These are phyloP conservation scores for Camellia lanceoleosa DNA, from an alignment of 148 eudicot genomes.

Conservation along the genomic window DNA sequence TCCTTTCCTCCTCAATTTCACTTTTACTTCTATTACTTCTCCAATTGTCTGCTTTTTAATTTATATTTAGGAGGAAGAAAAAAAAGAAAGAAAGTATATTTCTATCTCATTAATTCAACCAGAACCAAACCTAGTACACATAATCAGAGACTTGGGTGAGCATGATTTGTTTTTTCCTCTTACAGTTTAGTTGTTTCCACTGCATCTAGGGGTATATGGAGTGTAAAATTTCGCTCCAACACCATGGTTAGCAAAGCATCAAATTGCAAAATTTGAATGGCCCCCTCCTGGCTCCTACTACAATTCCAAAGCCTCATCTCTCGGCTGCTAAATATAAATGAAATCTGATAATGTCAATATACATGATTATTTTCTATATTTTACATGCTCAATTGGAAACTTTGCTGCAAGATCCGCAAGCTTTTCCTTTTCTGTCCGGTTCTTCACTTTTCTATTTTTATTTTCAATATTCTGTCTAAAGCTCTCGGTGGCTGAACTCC, in stretches of 20 bases:
- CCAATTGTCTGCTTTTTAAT: not conserved
- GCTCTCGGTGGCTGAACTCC: not conserved
- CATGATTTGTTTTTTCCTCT: constrained; percentile 1
- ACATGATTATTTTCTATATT: not conserved
- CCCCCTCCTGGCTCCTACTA: not conserved
- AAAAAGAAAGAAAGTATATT: not conserved
- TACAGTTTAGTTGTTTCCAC: not conserved
- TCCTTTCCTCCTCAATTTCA: not conserved
- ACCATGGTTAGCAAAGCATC: not conserved
- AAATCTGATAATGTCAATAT: not conserved
- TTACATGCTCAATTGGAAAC: not conserved
- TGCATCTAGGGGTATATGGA: not conserved
- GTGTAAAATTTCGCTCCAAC: not conserved
- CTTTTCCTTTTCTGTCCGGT: not conserved
- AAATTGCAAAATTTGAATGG: not conserved
- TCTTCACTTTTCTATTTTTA: not conserved
- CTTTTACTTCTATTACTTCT: too few relatives aligned
- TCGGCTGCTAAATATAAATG: not conserved
- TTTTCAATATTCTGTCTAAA: not conserved
- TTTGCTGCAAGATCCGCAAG: not conserved
- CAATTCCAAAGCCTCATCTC: not conserved
- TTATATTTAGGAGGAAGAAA: not conserved
- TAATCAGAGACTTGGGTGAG: not conserved
- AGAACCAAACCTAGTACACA: too few relatives aligned
- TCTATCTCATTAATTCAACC: not conserved